Percentiles rank a stretch among this genome's conserved stretches.
These are phyloP conservation scores for Sporothrix dimorphospora DNA, from an alignment of 2,329 filamentous ascomycete species.

Conservation along the genomic window DNA sequence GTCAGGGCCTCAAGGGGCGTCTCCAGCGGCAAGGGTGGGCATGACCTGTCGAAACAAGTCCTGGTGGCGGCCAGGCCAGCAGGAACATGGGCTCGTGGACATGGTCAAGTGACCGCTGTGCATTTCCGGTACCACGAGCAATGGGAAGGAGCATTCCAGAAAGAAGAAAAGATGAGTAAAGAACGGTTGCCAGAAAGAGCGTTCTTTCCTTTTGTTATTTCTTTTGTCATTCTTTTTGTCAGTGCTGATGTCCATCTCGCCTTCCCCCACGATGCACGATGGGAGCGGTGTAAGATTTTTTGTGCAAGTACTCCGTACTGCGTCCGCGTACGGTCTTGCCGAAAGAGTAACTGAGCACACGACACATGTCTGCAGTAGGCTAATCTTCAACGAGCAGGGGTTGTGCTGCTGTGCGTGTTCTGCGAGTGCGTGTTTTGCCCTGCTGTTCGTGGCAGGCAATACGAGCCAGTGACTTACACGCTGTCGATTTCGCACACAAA, in stretches of 20 bases:
- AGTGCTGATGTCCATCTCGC: neutral
- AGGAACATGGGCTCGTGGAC: neutral
- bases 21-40: neutral
- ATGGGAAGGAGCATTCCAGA: conserved; percentile 2
- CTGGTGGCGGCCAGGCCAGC: neutral
- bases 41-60: neutral
- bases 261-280: conserved; percentile 10
- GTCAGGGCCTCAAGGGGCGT: no score
- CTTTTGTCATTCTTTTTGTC: neutral
- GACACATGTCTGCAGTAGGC: conserved; percentile 23
- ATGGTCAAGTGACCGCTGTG: conserved; percentile 5
- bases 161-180: neutral
- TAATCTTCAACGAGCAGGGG: conserved; percentile 1
- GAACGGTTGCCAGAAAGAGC: neutral
- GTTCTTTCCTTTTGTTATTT: neutral
- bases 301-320: neutral
- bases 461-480: conserved; percentile 19
- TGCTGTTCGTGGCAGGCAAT: neutral
- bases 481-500: neutral
- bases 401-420: neutral
- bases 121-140: neutral
- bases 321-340: conserved; percentile 5
- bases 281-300: conserved; percentile 2
- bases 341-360: conserved; percentile 24
- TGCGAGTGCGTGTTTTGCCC: neutral